Percentiles rank a stretch among this genome's conserved stretches.
These are phyloP conservation scores for Protea cynaroides DNA, from an alignment of 164 flowering plant genomes.

Conservation along the genomic window DNA sequence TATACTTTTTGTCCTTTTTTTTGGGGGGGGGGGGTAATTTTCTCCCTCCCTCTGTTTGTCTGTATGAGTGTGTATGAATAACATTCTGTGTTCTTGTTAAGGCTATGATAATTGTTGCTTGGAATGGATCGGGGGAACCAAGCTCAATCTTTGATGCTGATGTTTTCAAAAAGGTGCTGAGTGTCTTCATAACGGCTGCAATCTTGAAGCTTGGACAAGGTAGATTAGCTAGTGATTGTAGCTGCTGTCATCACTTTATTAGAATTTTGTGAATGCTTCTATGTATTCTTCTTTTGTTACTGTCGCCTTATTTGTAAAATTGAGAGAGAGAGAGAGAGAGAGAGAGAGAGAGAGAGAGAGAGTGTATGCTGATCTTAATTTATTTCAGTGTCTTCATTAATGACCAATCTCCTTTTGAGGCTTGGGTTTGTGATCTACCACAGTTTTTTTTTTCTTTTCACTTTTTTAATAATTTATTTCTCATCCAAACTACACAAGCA, in stretches of 20 bases:
- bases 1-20: slow-evolving; percentile 12
- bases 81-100: slow-evolving; percentile 14
- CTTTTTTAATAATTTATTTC: too few species aligned
- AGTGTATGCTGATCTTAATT: too few species aligned
- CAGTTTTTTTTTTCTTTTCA: too few species aligned
- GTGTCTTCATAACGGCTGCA: slow-evolving; percentile 92
- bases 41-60: too few species aligned
- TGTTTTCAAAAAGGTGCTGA: slow-evolving; percentile 79
- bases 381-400: too few species aligned
- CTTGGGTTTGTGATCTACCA: too few species aligned
- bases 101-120: slow-evolving; percentile 96
- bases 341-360: too few species aligned
- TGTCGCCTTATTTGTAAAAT: too few species aligned
- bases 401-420: too few species aligned
- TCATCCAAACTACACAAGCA: too few species aligned
- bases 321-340: too few species aligned
- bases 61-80: slow-evolving; percentile 1
- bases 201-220: slow-evolving; percentile 95
- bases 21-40: too few species aligned
- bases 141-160: slow-evolving; percentile 42
- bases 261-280: neutral
- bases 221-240: slow-evolving; percentile 9
- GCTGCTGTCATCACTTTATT: neutral
- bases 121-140: slow-evolving; percentile 80
- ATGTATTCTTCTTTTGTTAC: neutral